A percentile compares a stretch with the other conserved stretches of the same genome.
Evolutionary conservation across 176 grass and related monocot species (phyloP).

Genomic region (Oryza rufipogon): DNA sequence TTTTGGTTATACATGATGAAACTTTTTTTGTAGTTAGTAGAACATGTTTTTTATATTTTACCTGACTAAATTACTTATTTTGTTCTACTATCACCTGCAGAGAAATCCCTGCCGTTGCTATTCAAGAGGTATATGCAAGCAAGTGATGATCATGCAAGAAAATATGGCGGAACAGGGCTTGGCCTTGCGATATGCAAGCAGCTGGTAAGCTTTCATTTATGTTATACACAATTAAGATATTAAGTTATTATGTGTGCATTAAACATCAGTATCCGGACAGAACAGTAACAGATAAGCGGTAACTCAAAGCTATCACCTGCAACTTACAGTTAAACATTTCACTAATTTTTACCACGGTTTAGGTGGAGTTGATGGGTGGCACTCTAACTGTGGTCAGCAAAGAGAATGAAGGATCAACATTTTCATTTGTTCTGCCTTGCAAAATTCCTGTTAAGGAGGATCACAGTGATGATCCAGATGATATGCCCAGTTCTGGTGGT

Average conservation of each 20-base stretch:
- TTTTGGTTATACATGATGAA: slow-evolving; percentile 22
- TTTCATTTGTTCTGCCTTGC: slow-evolving; percentile 80
- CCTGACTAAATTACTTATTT: slow-evolving; percentile 8
- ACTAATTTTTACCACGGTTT: slow-evolving; percentile 43
- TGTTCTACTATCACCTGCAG: slow-evolving; percentile 46
- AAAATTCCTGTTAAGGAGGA: slow-evolving; percentile 77
- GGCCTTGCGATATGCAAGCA: slow-evolving; percentile 99
- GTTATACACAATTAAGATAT: slow-evolving; percentile 1
- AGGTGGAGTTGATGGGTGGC: slow-evolving; percentile 94
- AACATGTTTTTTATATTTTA: slow-evolving; percentile 26
- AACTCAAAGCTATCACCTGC: slow-evolving; percentile 23
- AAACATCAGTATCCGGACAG: slow-evolving; percentile 11
- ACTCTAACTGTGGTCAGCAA: slow-evolving; percentile 70
- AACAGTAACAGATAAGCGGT: slow-evolving; percentile 17
- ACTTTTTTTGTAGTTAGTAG: slow-evolving; percentile 25
- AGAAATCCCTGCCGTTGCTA: slow-evolving; percentile 78
- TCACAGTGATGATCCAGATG: slow-evolving; percentile 65
- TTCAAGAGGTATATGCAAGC: slow-evolving; percentile 98
- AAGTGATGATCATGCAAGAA: slow-evolving; percentile 85
- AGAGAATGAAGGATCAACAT: slow-evolving; percentile 85
- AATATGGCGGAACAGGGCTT: slow-evolving; percentile 92
- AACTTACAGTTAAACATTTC: slow-evolving; percentile 26
- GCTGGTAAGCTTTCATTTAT: slow-evolving; percentile 55
- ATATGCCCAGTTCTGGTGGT: slow-evolving; percentile 43
- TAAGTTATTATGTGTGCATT: background rate